phyloP scores from a whole-genome alignment of 1,139 yeast species.

The Candida sp. region DNA sequence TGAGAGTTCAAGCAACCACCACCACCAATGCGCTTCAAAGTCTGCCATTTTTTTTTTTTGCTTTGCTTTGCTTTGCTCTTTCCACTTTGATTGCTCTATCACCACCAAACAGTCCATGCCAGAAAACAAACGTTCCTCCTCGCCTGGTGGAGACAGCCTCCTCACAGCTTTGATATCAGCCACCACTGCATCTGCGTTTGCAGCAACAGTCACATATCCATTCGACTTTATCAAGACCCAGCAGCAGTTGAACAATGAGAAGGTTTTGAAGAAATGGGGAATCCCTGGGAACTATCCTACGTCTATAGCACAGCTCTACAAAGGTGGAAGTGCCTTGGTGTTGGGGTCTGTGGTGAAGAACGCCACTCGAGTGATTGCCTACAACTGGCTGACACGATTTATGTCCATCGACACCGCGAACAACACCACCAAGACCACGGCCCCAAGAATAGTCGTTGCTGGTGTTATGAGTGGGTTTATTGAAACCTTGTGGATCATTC shows the following conservation, averaged over 20 bases:
- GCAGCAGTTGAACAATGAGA: conserved; percentile 57
- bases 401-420: conserved; percentile 59
- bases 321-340: conserved; percentile 84
- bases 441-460: conserved; percentile 79
- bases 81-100: not conserved
- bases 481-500: conserved; percentile 85
- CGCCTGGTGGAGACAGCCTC: conserved; percentile 32
- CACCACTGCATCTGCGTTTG: conserved; percentile 71
- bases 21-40: not conserved
- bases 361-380: conserved; percentile 72
- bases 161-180: conserved; percentile 78
- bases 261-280: conserved; percentile 37
- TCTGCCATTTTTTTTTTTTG: not conserved
- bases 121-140: not conserved
- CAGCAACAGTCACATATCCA: conserved; percentile 80
- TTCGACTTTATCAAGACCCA: conserved; percentile 83
- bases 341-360: conserved; percentile 78
- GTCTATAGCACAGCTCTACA: conserved; percentile 52
- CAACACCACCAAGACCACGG: conserved; percentile 52
- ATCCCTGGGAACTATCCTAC: conserved; percentile 44
- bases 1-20: not conserved
- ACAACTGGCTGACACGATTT: conserved; percentile 77
- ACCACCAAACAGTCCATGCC: conserved; percentile 2
- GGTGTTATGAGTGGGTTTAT: conserved; percentile 85
- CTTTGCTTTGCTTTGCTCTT: not conserved